phyloP scores from a whole-genome alignment of 1,284 basidiomycete genomes.

The Pisolithus thermaeus region DNA sequence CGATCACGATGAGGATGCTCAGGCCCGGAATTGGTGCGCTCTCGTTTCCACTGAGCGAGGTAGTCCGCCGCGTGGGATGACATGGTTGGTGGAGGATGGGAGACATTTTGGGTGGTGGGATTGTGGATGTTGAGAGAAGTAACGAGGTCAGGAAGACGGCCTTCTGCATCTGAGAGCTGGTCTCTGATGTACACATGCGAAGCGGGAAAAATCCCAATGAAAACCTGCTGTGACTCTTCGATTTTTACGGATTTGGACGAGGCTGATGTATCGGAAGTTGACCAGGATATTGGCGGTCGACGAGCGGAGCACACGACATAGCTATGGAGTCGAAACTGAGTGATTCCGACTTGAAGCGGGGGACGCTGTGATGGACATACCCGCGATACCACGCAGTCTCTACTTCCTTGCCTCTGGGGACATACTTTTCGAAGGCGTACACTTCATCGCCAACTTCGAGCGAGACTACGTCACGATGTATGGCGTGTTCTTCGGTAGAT shows the following conservation, averaged over 20 bases:
- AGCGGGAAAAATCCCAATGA: slow-evolving; percentile 94
- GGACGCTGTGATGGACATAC: slow-evolving; percentile 41
- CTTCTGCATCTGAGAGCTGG: slow-evolving; percentile 84
- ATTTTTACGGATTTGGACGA: slow-evolving; percentile 49
- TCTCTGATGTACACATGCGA: slow-evolving; percentile 88
- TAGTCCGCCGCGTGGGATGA: slow-evolving; percentile 33
- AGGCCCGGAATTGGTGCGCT: slow-evolving; percentile 38
- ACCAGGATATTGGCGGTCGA: slow-evolving; percentile 60
- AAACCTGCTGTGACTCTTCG: slow-evolving; percentile 80
- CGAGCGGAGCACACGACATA: slow-evolving; percentile 85
- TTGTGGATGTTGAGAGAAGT: slow-evolving; percentile 33
- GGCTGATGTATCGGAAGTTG: slow-evolving; percentile 47
- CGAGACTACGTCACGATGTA: slow-evolving; percentile 70
- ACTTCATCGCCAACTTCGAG: slow-evolving; percentile 93
- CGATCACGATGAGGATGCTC: slow-evolving; percentile 39
- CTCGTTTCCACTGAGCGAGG: slow-evolving; percentile 40
- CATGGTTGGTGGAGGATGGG: slow-evolving; percentile 30
- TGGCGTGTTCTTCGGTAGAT: slow-evolving; percentile 58
- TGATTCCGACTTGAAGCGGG: background rate
- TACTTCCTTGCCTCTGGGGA: slow-evolving; percentile 62
- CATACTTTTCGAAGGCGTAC: slow-evolving; percentile 92
- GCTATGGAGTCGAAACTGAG: slow-evolving; percentile 33
- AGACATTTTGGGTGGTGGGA: slow-evolving; percentile 24
- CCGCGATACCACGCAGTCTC: slow-evolving; percentile 87
- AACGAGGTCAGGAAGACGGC: slow-evolving; percentile 71